Percentiles rank a stretch among this genome's conserved stretches.
Conservation (phyloP, 768 basidiomycete species). For the Collybiopsis luxurians region DNA sequence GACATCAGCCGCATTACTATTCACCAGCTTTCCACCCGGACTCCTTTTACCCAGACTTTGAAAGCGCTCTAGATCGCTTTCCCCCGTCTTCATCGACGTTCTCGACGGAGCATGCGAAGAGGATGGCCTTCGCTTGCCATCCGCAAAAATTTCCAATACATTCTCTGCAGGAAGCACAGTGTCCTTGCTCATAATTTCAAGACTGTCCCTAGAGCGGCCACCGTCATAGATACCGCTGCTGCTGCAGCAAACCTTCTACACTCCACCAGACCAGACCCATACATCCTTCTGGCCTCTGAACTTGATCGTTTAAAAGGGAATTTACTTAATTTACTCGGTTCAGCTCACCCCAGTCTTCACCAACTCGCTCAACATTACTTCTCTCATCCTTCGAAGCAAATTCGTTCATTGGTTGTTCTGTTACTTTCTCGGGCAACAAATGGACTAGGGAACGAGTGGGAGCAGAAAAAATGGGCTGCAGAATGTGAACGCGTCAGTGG, state of each 20-base stretch:
- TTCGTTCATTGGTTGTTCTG: slow-evolving; percentile 86
- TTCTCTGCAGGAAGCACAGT: slow-evolving; percentile 30
- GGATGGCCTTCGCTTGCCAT: slow-evolving; percentile 9
- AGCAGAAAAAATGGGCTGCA: slow-evolving; percentile 57
- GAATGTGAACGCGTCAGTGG: slow-evolving; percentile 54
- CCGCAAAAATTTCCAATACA: slow-evolving; percentile 16
- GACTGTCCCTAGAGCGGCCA: background rate
- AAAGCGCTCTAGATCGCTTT: slow-evolving; percentile 8
- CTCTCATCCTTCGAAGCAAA: slow-evolving; percentile 82
- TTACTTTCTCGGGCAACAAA: slow-evolving; percentile 93
- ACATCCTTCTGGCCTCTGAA: slow-evolving; percentile 68
- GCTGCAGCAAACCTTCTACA: background rate
- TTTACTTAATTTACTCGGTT: slow-evolving; percentile 77
- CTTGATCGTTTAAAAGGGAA: slow-evolving; percentile 67
- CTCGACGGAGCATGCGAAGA: slow-evolving; percentile 14
- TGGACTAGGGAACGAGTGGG: slow-evolving; percentile 72
- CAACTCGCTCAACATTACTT: slow-evolving; percentile 94
- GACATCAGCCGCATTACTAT: no score
- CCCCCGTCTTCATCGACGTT: slow-evolving; percentile 8
- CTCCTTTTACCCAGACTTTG: background rate
- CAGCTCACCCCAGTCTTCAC: slow-evolving; percentile 84
- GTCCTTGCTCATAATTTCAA: slow-evolving; percentile 37
- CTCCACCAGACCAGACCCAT: slow-evolving; percentile 54
- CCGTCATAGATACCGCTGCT: background rate
- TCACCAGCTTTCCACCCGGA: no score